Conservation (phyloP, 2,329 filamentous ascomycete species). For the Trichoderma sp. region DNA sequence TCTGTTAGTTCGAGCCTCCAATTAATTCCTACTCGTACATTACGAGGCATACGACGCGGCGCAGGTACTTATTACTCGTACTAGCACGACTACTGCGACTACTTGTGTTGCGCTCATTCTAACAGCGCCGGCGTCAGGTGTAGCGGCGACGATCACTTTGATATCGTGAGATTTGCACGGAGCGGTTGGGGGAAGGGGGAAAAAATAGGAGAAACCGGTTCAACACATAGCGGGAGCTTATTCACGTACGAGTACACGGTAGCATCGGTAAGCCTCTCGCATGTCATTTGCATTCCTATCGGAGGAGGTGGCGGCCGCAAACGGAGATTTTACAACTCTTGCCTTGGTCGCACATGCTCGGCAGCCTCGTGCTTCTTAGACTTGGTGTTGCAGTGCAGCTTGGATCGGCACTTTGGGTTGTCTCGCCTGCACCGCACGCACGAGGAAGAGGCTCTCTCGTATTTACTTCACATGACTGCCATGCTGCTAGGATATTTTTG, state of each 20-base stretch:
- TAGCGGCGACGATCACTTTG: conserved; percentile 3
- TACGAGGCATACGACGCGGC: neutral
- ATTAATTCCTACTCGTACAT: neutral
- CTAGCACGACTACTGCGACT: neutral
- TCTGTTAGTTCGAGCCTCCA: conserved; percentile 1
- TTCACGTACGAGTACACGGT: neutral
- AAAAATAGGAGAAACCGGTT: neutral
- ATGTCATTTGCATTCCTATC: neutral
- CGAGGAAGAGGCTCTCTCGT: neutral
- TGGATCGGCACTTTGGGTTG: neutral
- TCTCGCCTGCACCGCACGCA: neutral
- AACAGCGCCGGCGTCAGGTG: neutral
- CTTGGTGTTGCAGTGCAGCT: neutral
- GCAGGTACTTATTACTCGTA: neutral
- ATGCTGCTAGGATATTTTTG: neutral
- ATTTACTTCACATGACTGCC: neutral
- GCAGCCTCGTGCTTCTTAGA: neutral
- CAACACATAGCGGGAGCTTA: neutral
- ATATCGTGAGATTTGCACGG: neutral
- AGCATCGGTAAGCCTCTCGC: neutral
- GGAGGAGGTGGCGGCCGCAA: neutral
- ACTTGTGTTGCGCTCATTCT: neutral
- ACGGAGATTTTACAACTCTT: neutral
- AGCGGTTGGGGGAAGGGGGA: neutral
- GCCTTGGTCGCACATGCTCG: neutral